These are phyloP conservation scores for Butyriboletus loyo DNA, from an alignment of 768 basidiomycete genomes.

Conservation along the genomic window DNA sequence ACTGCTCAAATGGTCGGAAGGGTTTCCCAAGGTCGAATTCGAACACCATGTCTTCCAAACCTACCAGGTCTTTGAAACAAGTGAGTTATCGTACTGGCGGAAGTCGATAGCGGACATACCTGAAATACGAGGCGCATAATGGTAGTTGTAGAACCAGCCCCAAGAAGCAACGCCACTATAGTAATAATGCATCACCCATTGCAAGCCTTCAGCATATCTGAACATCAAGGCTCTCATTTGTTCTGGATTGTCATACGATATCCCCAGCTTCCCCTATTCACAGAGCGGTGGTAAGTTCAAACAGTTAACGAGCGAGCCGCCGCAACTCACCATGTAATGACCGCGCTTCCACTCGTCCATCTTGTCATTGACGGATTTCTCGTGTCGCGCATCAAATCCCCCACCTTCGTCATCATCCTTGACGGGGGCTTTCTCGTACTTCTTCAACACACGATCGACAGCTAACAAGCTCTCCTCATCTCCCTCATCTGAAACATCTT, in stretches of 20 bases:
- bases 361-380: slow-evolving; percentile 69
- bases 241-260: slow-evolving; percentile 68
- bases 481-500: slow-evolving; percentile 49
- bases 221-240: slow-evolving; percentile 69
- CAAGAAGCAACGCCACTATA: slow-evolving; percentile 96
- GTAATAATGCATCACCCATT: slow-evolving; percentile 99
- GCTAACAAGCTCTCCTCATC: slow-evolving; percentile 73
- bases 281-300: slow-evolving; percentile 11
- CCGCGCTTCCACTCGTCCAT: slow-evolving; percentile 90
- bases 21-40: slow-evolving; percentile 83
- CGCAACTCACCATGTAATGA: slow-evolving; percentile 84
- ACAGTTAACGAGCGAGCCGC: not conserved
- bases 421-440: slow-evolving; percentile 85
- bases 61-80: slow-evolving; percentile 46
- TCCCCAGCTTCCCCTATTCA: slow-evolving; percentile 77
- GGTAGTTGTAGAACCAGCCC: slow-evolving; percentile 99
- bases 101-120: slow-evolving; percentile 46
- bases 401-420: slow-evolving; percentile 66
- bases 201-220: slow-evolving; percentile 88
- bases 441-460: slow-evolving; percentile 76
- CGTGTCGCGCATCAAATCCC: slow-evolving; percentile 77
- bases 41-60: slow-evolving; percentile 78
- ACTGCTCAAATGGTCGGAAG: slow-evolving; percentile 90
- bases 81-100: not conserved
- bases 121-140: slow-evolving; percentile 95